A percentile compares a stretch with the other conserved stretches of the same genome.
Conservation (phyloP, 441 rosid species). For the Syzygium syzygioides region DNA sequence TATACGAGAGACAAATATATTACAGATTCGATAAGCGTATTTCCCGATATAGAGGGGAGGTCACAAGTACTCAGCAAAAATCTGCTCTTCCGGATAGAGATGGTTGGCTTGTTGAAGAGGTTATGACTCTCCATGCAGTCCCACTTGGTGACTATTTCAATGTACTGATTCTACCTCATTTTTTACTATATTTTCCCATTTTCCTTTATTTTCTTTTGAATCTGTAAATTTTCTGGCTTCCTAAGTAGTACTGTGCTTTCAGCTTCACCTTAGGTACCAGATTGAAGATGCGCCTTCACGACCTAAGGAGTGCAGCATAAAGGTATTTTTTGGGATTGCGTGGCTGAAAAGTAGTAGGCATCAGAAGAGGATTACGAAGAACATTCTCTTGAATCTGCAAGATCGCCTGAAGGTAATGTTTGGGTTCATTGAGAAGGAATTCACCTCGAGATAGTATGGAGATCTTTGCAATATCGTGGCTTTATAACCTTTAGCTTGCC, state of each 20-base stretch:
- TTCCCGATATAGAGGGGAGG: constrained; percentile 87
- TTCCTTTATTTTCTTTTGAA: not conserved
- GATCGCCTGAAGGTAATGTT: constrained; percentile 65
- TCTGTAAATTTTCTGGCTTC: not conserved
- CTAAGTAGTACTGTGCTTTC: constrained; percentile 11
- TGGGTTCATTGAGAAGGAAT: constrained; percentile 68
- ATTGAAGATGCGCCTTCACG: constrained; percentile 56
- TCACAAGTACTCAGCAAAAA: constrained; percentile 90
- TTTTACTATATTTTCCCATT: not conserved
- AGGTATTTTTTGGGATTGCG: constrained; percentile 67
- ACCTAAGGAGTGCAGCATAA: constrained; percentile 48
- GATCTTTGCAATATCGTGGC: not conserved
- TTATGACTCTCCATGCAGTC: constrained; percentile 88
- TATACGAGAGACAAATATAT: constrained; percentile 72
- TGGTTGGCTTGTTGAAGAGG: constrained; percentile 89
- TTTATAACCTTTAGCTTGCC: not conserved
- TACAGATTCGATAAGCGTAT: constrained; percentile 69
- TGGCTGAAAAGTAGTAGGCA: constrained; percentile 88
- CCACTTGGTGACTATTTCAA: constrained; percentile 86
- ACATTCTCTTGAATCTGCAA: constrained; percentile 52
- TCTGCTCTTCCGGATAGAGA: constrained; percentile 52
- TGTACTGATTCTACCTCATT: constrained; percentile 23
- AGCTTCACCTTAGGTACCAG: constrained; percentile 86
- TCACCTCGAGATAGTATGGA: constrained; percentile 30
- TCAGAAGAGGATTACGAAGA: constrained; percentile 69